Evolutionary conservation across 805 yeast genomes (phyloP), one percentile per base, ranked within the genome.

Genomic region (Lachancea quebecensis): DNA sequence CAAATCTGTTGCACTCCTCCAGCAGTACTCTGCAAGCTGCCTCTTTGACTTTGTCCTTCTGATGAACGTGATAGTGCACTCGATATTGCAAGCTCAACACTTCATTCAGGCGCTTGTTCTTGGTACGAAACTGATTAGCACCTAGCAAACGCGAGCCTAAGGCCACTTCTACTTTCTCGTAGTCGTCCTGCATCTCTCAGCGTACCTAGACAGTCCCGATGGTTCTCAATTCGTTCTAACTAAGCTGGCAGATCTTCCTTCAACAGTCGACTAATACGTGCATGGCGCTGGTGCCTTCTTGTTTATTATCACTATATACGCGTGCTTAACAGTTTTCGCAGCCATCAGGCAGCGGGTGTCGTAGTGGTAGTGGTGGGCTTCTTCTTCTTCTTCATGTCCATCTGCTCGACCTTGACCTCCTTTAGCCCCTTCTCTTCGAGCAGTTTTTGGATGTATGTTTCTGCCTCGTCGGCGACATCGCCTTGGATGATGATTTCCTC

Each of bases 401-500:
- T 75, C 55, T 81, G 85, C 65, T 89, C 96, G n/a, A 90, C 91
- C 67, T 88, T 88, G 50, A 90, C 85, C 49, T 84, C 87, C 41
- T 78, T 73, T 53, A 91, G 68, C 0, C 95, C 96, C 67, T 87
- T 84, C 55, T 87, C 93, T 54, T 81, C 79, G 54, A 90, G 71
- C 54, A 88, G 67, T 38, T 75, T 77, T 41, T 73, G 77, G 50
- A 90, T 77, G 55, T 84, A 85, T 5, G 70, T 84, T 60, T 85
- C 95, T 27, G 89, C 93, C 57, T 84, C 95, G 53, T 89, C 96
- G 46, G 89, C 84, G 37, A 90, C 93, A 66, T 91, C 98, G 57
- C 98, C 98, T 69, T 90, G 97, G 48, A 90, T 83, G 47, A 87
- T 77, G 46, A 90, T 79, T 60, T 90, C 98, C 50, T 91, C 96